Evolutionary conservation across 495 filamentous ascomycete species (phyloP).

Genomic region (Bacidia gigantensis): DNA sequence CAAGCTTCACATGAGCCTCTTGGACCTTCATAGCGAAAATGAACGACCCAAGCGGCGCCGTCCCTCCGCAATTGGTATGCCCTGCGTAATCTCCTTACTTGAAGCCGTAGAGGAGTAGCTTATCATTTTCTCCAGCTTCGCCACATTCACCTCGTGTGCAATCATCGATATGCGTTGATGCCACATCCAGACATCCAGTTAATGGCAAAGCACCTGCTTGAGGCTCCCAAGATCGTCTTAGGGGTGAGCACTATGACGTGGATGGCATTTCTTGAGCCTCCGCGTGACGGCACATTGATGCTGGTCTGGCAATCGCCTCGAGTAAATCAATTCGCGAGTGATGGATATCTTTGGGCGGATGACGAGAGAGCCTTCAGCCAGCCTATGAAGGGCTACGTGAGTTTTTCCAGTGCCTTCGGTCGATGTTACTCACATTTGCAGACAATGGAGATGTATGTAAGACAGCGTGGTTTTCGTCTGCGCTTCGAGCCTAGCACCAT

Average conservation of each 20-base stretch:
- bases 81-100: too few relatives aligned
- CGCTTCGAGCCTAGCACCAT: constrained; percentile 53
- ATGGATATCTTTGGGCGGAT: constrained; percentile 84
- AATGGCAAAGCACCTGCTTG: constrained; percentile 60
- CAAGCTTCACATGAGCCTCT: background rate
- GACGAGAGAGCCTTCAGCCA: constrained; percentile 56
- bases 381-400: constrained; percentile 64
- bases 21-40: constrained; percentile 27
- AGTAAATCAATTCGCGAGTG: constrained; percentile 61
- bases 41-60: constrained; percentile 51
- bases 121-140: constrained; percentile 43
- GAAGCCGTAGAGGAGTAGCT: background rate
- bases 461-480: constrained; percentile 60
- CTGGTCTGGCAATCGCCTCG: constrained; percentile 74
- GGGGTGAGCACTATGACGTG: constrained; percentile 70
- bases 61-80: constrained; percentile 47
- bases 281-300: constrained; percentile 64
- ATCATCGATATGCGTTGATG: constrained; percentile 55
- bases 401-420: constrained; percentile 18
- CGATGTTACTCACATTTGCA: constrained; percentile 17
- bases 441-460: constrained; percentile 71
- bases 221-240: constrained; percentile 67
- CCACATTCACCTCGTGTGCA: constrained; percentile 76
- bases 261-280: constrained; percentile 68
- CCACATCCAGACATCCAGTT: constrained; percentile 51